Evolutionary conservation across 768 basidiomycete genomes (phyloP).

Genomic region (Saitozyma podzolica): DNA sequence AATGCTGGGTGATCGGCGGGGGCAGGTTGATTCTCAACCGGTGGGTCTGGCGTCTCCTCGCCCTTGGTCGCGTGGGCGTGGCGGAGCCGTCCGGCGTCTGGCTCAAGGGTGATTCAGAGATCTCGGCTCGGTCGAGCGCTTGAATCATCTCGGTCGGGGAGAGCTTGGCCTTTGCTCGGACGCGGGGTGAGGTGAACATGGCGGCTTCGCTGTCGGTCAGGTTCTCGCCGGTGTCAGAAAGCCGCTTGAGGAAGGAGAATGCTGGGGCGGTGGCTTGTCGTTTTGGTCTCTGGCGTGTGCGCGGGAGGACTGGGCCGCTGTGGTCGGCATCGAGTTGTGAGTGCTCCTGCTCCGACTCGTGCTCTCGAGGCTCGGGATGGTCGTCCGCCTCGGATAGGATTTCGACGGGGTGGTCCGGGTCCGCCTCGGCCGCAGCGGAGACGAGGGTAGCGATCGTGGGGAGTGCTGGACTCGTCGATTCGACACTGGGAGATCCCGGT

Average conservation of each 20-base stretch:
- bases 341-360: too few relatives aligned
- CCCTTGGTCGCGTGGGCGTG: conserved; percentile 15
- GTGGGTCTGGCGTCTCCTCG: conserved; percentile 5
- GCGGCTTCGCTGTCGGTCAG: not conserved
- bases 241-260: conserved; percentile 6
- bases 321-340: too few relatives aligned
- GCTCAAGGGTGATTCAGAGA: not conserved
- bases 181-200: not conserved
- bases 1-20: conserved; percentile 26
- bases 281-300: not conserved
- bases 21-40: conserved; percentile 23
- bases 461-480: too few relatives aligned
- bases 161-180: conserved; percentile 1
- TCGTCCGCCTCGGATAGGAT: too few relatives aligned
- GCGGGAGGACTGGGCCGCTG: too few relatives aligned
- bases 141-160: not conserved
- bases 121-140: not conserved
- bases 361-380: too few relatives aligned
- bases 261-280: conserved; percentile 13
- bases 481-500: too few relatives aligned
- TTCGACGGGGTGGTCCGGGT: too few relatives aligned
- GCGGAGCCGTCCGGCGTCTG: not conserved
- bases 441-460: too few relatives aligned
- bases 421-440: too few relatives aligned
- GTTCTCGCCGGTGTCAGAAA: conserved; percentile 2